Base-by-base conservation (phyloP, 495 filamentous ascomycete genomes). In the Neurospora sp. region DNA sequence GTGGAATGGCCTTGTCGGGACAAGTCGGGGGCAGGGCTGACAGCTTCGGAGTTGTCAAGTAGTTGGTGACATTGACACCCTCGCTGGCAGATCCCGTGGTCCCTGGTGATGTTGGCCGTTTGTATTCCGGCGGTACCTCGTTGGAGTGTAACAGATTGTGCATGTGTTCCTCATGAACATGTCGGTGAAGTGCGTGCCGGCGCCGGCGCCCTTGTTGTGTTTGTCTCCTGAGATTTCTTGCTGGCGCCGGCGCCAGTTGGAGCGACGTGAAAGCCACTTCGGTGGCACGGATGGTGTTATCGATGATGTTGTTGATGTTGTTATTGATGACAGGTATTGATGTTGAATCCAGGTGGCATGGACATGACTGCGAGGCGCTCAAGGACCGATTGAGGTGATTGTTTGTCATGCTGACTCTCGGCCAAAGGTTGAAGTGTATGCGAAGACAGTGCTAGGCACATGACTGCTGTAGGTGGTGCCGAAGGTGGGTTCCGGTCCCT, bases 1-100 rank as follows among this genome's bases (percentile, higher is more conserved):
- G 8, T 9, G 18, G 42, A 9, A 75, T 78, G 39, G 77, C 77
- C 70, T 74, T 76, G 65, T 78, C 74, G 3, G 77, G 80, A 75
- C 78, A 81, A 6, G 73, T 69, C 8, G 78, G 70, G 35, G 74
- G 39, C 39, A 39, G 39, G 9, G 35, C 35, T 35, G 4, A 3
- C 31, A 4, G 31, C 31, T 35, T 35, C 3, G 31, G 39, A 9
- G 9, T 39, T 5, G 7, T 44, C 6, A 18, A 18, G 42, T 44
- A 18, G 18, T 44, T 44, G 16, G 18, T 44, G 42, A n/a, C 16
- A 6, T 44, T 44, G 18, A 3, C 42, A 44, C 42, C 42, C 6
- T 44, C 42, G 42, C 42, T 44, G 6, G 18, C 42, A 7, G 42
- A 45, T n/a, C 7, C 18, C 2, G 18, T 45, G 42, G 16, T 9